These are phyloP conservation scores for Melaleuca quinquenervia DNA, from an alignment of 345 rosid genomes.

Conservation along the genomic window DNA sequence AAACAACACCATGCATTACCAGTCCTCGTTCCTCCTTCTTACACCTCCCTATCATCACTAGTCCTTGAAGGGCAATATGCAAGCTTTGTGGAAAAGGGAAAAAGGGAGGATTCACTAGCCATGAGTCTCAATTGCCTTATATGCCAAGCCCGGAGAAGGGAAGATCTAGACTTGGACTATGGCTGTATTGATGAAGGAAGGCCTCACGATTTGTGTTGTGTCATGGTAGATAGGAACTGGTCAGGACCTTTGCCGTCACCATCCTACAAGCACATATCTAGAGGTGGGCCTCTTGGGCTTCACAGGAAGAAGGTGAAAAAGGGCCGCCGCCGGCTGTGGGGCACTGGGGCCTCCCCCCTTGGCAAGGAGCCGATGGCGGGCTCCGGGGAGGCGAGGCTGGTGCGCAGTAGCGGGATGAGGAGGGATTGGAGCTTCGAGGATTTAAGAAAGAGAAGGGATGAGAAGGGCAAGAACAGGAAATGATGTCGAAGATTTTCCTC, in stretches of 20 bases:
- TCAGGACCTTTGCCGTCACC: slow-evolving; percentile 24
- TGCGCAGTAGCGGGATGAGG: slow-evolving; percentile 75
- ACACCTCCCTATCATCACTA: not conserved
- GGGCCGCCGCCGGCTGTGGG: slow-evolving; percentile 14
- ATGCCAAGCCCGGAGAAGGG: not conserved
- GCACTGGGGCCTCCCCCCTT: slow-evolving; percentile 2
- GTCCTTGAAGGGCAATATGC: not conserved
- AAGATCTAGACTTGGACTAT: not conserved
- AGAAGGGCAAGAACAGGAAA: not conserved
- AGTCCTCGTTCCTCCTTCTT: not conserved
- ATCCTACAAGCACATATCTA: slow-evolving; percentile 9
- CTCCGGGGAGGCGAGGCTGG: slow-evolving; percentile 42
- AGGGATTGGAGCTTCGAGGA: slow-evolving; percentile 98
- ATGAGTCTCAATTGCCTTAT: not conserved
- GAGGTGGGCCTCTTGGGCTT: not conserved
- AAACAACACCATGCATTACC: not conserved
- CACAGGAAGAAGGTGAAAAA: slow-evolving; percentile 15
- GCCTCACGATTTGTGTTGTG: not conserved
- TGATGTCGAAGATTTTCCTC: not conserved
- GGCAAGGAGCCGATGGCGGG: slow-evolving; percentile 10
- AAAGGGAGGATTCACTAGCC: not conserved
- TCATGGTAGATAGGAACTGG: slow-evolving; percentile 25
- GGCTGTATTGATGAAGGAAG: not conserved
- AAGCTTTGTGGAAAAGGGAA: not conserved
- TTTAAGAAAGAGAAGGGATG: slow-evolving; percentile 13